Conservation (phyloP, 2,329 filamentous ascomycete genomes). For the Alternaria infectoria region DNA sequence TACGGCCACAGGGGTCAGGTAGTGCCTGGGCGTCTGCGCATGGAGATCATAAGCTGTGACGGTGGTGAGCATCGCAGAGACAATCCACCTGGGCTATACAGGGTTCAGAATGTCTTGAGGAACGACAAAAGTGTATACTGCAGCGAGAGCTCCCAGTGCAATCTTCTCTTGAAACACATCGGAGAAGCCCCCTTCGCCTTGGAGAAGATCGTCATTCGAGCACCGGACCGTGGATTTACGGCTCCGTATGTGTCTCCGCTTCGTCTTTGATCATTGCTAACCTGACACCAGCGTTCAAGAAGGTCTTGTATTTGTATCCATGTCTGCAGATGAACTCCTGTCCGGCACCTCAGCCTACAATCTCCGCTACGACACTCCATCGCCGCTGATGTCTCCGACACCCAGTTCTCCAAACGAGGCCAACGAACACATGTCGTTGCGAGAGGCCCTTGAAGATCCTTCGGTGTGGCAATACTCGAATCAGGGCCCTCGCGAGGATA, state of each 20-base stretch:
- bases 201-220: conserved; percentile 86
- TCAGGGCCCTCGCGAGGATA: conserved; percentile 29
- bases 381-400: conserved; percentile 33
- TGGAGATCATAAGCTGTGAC: conserved; percentile 91
- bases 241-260: conserved; percentile 71
- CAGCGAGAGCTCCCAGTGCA: conserved; percentile 85
- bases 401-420: conserved; percentile 29
- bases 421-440: conserved; percentile 41
- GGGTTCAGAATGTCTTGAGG: conserved; percentile 76
- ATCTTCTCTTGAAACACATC: conserved; percentile 82
- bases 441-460: conserved; percentile 45
- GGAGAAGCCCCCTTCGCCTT: conserved; percentile 81
- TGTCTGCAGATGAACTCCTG: conserved; percentile 79
- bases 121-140: conserved; percentile 88
- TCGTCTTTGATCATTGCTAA: conserved; percentile 40
- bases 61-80: conserved; percentile 73
- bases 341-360: conserved; percentile 76
- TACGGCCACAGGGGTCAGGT: conserved; percentile 91
- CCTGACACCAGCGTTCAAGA: conserved; percentile 72
- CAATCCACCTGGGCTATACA: conserved; percentile 53
- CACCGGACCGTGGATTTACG: conserved; percentile 79
- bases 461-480: conserved; percentile 41
- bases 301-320: conserved; percentile 89
- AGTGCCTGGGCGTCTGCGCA: conserved; percentile 77
- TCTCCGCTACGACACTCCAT: conserved; percentile 61